These are phyloP conservation scores for Candolleomyces aberdarensis DNA, from an alignment of 768 basidiomycete genomes.

Conservation along the genomic window DNA sequence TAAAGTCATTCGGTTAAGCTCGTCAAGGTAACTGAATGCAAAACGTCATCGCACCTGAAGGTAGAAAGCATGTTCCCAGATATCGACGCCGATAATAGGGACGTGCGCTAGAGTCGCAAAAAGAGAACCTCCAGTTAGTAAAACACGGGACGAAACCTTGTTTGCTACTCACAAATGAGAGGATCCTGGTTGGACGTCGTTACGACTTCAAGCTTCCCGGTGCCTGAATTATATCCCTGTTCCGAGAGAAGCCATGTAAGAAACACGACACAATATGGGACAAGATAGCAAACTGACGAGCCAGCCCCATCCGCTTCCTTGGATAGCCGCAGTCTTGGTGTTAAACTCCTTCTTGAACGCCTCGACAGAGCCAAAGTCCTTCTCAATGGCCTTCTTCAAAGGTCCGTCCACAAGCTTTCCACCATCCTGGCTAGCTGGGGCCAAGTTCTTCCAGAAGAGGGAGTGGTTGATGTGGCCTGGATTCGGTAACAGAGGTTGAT, in stretches of 20 bases:
- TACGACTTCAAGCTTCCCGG: slow-evolving; percentile 80
- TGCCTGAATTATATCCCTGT: slow-evolving; percentile 66
- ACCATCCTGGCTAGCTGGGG: slow-evolving; percentile 62
- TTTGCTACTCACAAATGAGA: slow-evolving; percentile 38
- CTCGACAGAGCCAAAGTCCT: slow-evolving; percentile 86
- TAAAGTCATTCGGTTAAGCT: background rate
- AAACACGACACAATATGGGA: background rate
- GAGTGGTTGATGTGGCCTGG: slow-evolving; percentile 92
- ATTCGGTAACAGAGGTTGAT: too few species aligned
- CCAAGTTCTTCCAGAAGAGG: slow-evolving; percentile 97
- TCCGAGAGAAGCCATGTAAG: background rate
- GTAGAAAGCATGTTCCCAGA: slow-evolving; percentile 98
- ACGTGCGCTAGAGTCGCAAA: slow-evolving; percentile 75
- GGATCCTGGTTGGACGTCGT: slow-evolving; percentile 98
- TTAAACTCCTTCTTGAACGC: slow-evolving; percentile 86
- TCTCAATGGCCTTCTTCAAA: slow-evolving; percentile 71
- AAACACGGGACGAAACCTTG: background rate
- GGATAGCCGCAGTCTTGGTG: slow-evolving; percentile 83
- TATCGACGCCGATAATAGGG: slow-evolving; percentile 93
- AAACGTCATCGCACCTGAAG: slow-evolving; percentile 47
- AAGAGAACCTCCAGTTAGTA: slow-evolving; percentile 37
- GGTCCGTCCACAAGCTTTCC: slow-evolving; percentile 64
- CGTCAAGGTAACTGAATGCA: background rate
- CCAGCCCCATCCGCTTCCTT: slow-evolving; percentile 99
- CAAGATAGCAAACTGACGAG: slow-evolving; percentile 47